phyloP scores from a whole-genome alignment of 805 yeast genomes.

The Tetrapisispora pingtungensis region DNA sequence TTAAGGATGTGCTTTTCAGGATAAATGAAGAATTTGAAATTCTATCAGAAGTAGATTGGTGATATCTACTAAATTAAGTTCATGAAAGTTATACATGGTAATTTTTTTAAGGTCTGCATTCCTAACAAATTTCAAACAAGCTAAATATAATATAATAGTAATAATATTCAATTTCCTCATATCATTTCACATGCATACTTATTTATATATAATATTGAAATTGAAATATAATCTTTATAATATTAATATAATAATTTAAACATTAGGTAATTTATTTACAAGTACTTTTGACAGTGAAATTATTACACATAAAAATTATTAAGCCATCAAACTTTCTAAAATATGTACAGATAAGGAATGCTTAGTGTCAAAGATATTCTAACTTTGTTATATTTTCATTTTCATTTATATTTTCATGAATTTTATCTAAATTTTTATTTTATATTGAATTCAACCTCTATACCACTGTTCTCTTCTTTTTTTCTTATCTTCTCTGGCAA shows the following conservation, averaged over 20 bases:
- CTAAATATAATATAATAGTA: too few species aligned
- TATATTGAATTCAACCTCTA: constrained; percentile 19
- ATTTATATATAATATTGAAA: not conserved
- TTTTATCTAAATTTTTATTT: not conserved
- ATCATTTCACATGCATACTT: not conserved
- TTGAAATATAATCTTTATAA: not conserved
- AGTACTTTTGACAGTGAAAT: too few species aligned
- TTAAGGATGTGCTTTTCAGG: constrained; percentile 20
- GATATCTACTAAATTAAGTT: too few species aligned
- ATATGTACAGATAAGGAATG: too few species aligned
- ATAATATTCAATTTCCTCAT: too few species aligned
- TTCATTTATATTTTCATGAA: not conserved
- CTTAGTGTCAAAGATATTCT: too few species aligned
- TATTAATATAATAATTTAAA: not conserved
- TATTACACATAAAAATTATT: too few species aligned
- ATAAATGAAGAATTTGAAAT: constrained; percentile 24
- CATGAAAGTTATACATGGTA: too few species aligned
- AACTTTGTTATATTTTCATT: too few species aligned
- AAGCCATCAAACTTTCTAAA: too few species aligned
- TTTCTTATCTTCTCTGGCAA: constrained; percentile 46
- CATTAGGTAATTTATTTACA: not conserved
- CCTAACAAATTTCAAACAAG: too few species aligned
- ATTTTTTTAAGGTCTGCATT: too few species aligned
- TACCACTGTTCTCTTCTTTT: constrained; percentile 58
- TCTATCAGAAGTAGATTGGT: constrained; percentile 20